Evolutionary conservation across 1,139 yeast species (phyloP).

Genomic region (Yamadazyma trypodendri): DNA sequence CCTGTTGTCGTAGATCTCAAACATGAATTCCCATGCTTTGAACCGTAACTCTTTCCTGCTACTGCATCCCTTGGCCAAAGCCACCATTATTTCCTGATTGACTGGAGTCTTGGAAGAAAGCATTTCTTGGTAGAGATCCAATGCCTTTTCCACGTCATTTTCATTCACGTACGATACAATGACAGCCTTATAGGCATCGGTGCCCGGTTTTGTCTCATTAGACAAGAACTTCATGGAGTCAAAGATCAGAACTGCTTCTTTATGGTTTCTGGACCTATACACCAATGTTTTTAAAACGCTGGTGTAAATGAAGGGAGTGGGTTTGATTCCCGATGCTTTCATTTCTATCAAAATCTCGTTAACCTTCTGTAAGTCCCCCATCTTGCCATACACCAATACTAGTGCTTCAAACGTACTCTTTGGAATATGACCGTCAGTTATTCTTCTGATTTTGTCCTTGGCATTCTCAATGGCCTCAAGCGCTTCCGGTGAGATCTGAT

Average conservation of each 20-base stretch:
- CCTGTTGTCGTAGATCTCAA: conserved; percentile 58
- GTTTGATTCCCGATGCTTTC: conserved; percentile 48
- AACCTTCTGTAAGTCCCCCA: conserved; percentile 27
- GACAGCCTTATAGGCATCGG: conserved; percentile 67
- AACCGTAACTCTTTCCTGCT: conserved; percentile 45
- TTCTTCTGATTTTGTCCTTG: conserved; percentile 17
- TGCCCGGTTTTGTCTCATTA: conserved; percentile 60
- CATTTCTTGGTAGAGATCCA: conserved; percentile 79
- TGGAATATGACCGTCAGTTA: conserved; percentile 21
- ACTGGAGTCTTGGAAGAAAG: conserved; percentile 24
- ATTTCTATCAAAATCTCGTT: conserved; percentile 46
- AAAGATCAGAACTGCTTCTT: conserved; percentile 70
- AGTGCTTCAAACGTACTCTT: conserved; percentile 33
- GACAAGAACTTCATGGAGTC: conserved; percentile 85
- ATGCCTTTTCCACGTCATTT: conserved; percentile 65
- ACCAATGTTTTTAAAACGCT: conserved; percentile 68
- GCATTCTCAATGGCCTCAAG: conserved; percentile 26
- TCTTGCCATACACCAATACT: conserved; percentile 43
- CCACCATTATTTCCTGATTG: conserved; percentile 52
- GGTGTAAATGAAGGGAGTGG: conserved; percentile 59
- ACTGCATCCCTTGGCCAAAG: conserved; percentile 74
- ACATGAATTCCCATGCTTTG: conserved; percentile 77
- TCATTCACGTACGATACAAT: conserved; percentile 63
- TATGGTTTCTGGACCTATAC: conserved; percentile 48
- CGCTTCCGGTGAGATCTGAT: conserved; percentile 21